A percentile compares a stretch with the other conserved stretches of the same genome.
Conservation (phyloP, 345 rosid species). For the Brassica napus region Da-Ae NC_063440.1:25980001-25980500, state of each 20-base stretch:
- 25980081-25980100: slow-evolving; percentile 12
- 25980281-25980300: slow-evolving; percentile 39
- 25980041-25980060: slow-evolving; percentile 37
- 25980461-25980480: slow-evolving; percentile 44
- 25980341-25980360: slow-evolving; percentile 39
- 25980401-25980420: slow-evolving; percentile 39
- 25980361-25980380: slow-evolving; percentile 15
- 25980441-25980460: slow-evolving; percentile 33
- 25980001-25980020: slow-evolving; percentile 43
- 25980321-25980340: slow-evolving; percentile 49
- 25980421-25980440: slow-evolving; percentile 38
- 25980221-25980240: slow-evolving; percentile 40
- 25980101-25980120: slow-evolving; percentile 37
- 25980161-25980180: not conserved
- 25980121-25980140: not conserved
- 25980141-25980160: not conserved
- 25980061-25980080: slow-evolving; percentile 41
- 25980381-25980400: slow-evolving; percentile 44
- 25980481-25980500: slow-evolving; percentile 33
- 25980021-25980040: slow-evolving; percentile 31
- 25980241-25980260: slow-evolving; percentile 35
- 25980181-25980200: slow-evolving; percentile 35
- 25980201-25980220: slow-evolving; percentile 38
- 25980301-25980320: slow-evolving; percentile 30
- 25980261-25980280: slow-evolving; percentile 32